These are phyloP conservation scores for Beta lomatogona DNA, from an alignment of 179 eudicot species.

Conservation along the genomic window DNA sequence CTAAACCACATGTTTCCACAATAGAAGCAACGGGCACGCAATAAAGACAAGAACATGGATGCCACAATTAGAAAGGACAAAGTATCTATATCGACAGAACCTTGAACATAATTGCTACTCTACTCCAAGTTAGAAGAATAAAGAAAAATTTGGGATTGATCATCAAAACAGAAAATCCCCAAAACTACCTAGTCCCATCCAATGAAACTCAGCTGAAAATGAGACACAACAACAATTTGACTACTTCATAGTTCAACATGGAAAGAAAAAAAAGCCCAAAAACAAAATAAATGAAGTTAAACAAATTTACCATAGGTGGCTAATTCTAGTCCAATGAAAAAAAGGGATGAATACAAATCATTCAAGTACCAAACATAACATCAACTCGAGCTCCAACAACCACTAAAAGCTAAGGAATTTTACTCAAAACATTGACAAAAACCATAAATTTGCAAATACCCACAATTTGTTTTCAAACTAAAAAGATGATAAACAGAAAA, in stretches of 20 bases:
- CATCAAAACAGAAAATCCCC: constrained; percentile 6
- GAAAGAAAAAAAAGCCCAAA: constrained; percentile 5
- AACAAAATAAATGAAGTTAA: constrained; percentile 6
- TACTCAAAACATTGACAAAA: constrained; percentile 4
- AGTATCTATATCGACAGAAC: constrained; percentile 1
- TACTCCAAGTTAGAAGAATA: not conserved
- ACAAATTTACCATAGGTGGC: constrained; percentile 14
- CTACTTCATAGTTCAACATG: not conserved
- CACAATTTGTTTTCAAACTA: constrained; percentile 4
- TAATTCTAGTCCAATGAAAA: constrained; percentile 5
- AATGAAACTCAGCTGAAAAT: constrained; percentile 6
- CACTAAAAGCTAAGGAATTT: constrained; percentile 13
- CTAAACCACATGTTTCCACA: not conserved
- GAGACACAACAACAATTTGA: constrained; percentile 1
- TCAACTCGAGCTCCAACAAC: constrained; percentile 23
- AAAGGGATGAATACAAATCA: constrained; percentile 10
- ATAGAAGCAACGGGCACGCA: constrained; percentile 12
- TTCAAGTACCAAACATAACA: not conserved
- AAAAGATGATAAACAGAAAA: constrained; percentile 2
- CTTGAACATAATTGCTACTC: not conserved
- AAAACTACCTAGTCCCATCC: not conserved
- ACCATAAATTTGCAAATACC: constrained; percentile 11
- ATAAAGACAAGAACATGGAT: not conserved
- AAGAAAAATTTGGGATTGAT: not conserved
- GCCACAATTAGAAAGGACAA: constrained; percentile 3